These are phyloP conservation scores for Nakazawaea ishiwadae DNA, from an alignment of 805 yeast genomes.

Conservation along the genomic window DNA sequence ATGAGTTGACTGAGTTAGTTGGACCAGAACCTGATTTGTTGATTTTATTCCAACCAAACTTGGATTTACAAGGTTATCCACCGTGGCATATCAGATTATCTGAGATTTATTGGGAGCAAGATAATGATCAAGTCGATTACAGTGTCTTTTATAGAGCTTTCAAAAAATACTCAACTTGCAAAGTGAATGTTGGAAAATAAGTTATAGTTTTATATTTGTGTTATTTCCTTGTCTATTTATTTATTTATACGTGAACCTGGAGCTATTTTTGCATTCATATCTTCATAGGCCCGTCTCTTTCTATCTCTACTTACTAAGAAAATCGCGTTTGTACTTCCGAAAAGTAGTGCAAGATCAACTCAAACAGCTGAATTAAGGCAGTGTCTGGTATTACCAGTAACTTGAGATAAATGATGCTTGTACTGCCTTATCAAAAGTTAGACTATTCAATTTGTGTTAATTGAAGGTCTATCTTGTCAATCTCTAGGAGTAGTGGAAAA, in stretches of 20 bases:
- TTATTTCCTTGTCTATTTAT: background rate
- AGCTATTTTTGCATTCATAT: background rate
- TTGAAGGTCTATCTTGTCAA: too few relatives aligned
- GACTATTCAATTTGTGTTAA: too few relatives aligned
- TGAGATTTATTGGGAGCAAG: conserved; percentile 89
- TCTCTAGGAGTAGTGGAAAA: too few relatives aligned
- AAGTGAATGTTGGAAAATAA: conserved; percentile 84
- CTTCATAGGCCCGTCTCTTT: too few relatives aligned
- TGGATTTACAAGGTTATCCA: conserved; percentile 91
- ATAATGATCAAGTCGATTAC: conserved; percentile 74
- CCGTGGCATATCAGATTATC: conserved; percentile 96
- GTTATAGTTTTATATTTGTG: background rate
- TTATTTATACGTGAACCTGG: background rate
- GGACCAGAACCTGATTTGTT: conserved; percentile 93
- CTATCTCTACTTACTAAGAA: too few relatives aligned
- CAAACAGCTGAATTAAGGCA: too few relatives aligned
- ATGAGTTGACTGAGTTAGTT: conserved; percentile 66
- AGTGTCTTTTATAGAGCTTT: conserved; percentile 79
- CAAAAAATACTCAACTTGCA: conserved; percentile 71
- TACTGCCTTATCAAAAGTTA: too few relatives aligned
- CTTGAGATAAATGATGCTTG: too few relatives aligned
- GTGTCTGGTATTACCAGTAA: too few relatives aligned
- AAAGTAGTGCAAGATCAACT: conserved; percentile 4
- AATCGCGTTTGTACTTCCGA: too few relatives aligned
- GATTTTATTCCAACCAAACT: conserved; percentile 75